Evolutionary conservation across 371 early-diverging fungal genomes (phyloP).

Genomic region (Fennellomyces sp.): DNA sequence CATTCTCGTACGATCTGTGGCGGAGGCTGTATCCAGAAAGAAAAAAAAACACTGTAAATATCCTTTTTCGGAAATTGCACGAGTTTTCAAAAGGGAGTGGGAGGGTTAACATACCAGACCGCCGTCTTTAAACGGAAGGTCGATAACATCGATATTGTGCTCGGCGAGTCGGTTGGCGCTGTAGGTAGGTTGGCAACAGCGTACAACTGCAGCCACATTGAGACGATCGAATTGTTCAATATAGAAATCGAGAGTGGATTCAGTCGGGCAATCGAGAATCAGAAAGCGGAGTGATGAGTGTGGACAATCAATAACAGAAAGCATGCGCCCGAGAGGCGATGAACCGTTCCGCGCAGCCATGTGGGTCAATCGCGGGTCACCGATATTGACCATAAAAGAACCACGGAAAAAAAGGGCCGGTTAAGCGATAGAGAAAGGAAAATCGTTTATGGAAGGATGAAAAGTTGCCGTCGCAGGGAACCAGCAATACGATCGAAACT

Average conservation of each 20-base stretch:
- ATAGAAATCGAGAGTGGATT: conserved; percentile 77
- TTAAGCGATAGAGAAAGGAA: not conserved
- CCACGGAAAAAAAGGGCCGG: not conserved
- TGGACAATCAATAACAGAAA: conserved; percentile 15
- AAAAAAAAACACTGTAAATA: not conserved
- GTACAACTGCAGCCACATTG: conserved; percentile 81
- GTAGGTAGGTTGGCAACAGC: conserved; percentile 87
- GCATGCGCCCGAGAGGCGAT: conserved; percentile 14
- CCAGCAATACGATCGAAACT: conserved; percentile 10
- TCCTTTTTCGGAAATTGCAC: not conserved
- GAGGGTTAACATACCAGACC: conserved; percentile 49
- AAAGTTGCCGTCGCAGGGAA: conserved; percentile 10
- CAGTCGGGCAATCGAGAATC: conserved; percentile 88
- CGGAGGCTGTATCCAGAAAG: conserved; percentile 60
- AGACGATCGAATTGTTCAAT: conserved; percentile 71
- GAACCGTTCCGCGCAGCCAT: conserved; percentile 6
- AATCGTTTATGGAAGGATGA: not conserved
- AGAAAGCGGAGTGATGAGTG: conserved; percentile 69
- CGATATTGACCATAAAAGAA: conserved; percentile 3
- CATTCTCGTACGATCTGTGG: conserved; percentile 67
- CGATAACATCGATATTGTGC: conserved; percentile 28
- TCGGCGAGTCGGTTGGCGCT: conserved; percentile 68
- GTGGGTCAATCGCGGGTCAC: conserved; percentile 4
- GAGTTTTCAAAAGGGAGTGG: not conserved
- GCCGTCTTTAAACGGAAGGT: conserved; percentile 55